Percentiles rank a stretch among this genome's conserved stretches.
Evolutionary conservation across 2,329 filamentous ascomycete genomes (phyloP).

Genomic region (Byssochlamys sp.): DNA sequence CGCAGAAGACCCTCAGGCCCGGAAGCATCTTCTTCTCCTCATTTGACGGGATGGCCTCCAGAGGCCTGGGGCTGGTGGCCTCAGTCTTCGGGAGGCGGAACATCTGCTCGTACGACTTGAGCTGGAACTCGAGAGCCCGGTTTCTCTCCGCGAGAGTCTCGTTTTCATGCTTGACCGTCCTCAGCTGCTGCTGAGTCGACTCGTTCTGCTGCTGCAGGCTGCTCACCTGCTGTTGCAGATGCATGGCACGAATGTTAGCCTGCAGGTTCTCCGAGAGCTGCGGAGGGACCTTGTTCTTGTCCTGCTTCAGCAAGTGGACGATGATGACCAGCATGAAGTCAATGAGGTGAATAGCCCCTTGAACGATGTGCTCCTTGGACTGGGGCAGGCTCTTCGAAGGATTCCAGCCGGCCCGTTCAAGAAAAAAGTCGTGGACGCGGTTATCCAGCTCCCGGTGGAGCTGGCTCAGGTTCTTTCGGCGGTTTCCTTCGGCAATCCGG

Average conservation of each 20-base stretch:
- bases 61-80: slow-evolving; percentile 15
- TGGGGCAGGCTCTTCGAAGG: slow-evolving; percentile 29
- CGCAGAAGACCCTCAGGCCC: slow-evolving; percentile 26
- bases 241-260: slow-evolving; percentile 30
- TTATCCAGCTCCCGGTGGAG: slow-evolving; percentile 29
- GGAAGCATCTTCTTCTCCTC: slow-evolving; percentile 26
- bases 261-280: slow-evolving; percentile 30
- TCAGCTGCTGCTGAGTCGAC: slow-evolving; percentile 23
- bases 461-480: slow-evolving; percentile 32
- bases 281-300: slow-evolving; percentile 21
- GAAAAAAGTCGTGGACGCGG: slow-evolving; percentile 30
- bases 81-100: slow-evolving; percentile 29
- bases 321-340: slow-evolving; percentile 32
- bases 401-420: slow-evolving; percentile 32
- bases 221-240: slow-evolving; percentile 25
- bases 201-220: slow-evolving; percentile 30
- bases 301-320: slow-evolving; percentile 25
- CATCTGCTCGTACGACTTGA: slow-evolving; percentile 31
- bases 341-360: slow-evolving; percentile 28
- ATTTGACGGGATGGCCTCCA: slow-evolving; percentile 18
- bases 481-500: slow-evolving; percentile 31
- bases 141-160: slow-evolving; percentile 26
- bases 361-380: slow-evolving; percentile 34
- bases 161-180: slow-evolving; percentile 26
- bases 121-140: slow-evolving; percentile 27